These are phyloP conservation scores for Borovskyia barvae DNA, from an alignment of 208 protist genomes.

Conservation along the genomic window DNA sequence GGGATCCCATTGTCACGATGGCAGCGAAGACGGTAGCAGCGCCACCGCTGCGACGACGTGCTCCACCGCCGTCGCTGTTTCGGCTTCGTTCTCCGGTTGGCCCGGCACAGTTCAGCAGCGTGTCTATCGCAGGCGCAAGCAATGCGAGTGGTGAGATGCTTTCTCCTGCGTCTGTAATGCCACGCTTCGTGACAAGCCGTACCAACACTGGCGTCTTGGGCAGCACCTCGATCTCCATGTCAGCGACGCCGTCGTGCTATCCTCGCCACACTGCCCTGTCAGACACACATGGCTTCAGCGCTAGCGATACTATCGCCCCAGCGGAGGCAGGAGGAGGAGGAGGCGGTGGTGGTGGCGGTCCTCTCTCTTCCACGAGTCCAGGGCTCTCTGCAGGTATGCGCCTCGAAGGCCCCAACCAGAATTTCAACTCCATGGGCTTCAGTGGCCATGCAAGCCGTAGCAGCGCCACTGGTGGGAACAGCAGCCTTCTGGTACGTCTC, in stretches of 20 bases:
- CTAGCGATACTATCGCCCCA: too few relatives aligned
- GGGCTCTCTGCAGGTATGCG: background rate
- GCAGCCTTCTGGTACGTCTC: conserved; percentile 38
- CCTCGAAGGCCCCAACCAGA: background rate
- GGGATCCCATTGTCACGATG: too few relatives aligned
- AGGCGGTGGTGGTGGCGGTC: background rate
- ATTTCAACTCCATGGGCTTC: background rate
- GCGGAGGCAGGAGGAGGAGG: too few relatives aligned
- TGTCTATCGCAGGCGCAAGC: background rate
- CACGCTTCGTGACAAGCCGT: background rate
- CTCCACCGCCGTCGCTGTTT: conserved; percentile 11
- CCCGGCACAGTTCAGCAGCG: background rate
- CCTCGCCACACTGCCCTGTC: too few relatives aligned
- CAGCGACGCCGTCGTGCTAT: too few relatives aligned
- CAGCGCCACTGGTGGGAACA: background rate
- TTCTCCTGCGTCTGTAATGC: conserved; percentile 1
- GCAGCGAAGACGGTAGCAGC: background rate
- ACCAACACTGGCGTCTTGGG: too few relatives aligned
- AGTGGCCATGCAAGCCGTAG: background rate
- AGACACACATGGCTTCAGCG: too few relatives aligned
- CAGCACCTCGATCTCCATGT: too few relatives aligned
- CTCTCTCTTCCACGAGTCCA: background rate
- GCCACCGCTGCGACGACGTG: background rate
- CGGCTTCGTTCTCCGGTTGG: conserved; percentile 2
- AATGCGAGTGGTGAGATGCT: background rate